Base-by-base conservation (phyloP, 106 monocot genomes). In the Xerophyta viscosa region DNA sequence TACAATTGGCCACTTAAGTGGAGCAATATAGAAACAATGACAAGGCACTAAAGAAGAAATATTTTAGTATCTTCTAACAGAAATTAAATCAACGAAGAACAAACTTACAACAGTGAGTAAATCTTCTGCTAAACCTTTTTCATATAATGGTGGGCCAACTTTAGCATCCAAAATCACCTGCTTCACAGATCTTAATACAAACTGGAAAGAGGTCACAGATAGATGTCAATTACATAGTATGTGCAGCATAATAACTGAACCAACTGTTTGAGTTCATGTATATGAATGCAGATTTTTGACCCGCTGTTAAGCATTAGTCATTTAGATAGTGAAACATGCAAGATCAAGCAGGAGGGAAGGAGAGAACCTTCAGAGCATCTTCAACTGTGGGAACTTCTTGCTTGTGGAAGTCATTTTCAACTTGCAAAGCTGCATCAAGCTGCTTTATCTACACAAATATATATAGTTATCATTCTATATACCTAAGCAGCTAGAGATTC, bases 111-210 rank as follows among this genome's bases (percentile, higher is more conserved):
- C 48, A 57, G 84, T 84, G 5, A 96, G 17, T 46, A 88, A 70
- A 66, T 85, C 78, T 7, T 68, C 53, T 25, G 88, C 88, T 63
- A 96, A 64, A 47, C 63, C 70, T 65, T 88, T 78, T 52, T 96
- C 88, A 68, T 63, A 85, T 25, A 41, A 82, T 54, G 88, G 94
- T 46, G 88, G 94, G 5, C 94, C 94, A 51, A 96, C 81, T 85
- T 96, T 96, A 29, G 66, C 81, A 71, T 96, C 94, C 31, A 96
- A 55, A 74, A 96, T 78, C 61, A 96, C 88, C 62, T 78, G 78
- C 67, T 53, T 88, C 8, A 96, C 88, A 20, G 81, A 84, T 8
- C 62, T 57, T 15, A 88, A 79, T 54, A 85, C 64, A 36, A 85
- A 70, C 94, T 96, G 84, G 56, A 81, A 10, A 58, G 30, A 52